Evolutionary conservation across 108 stramenopile species (phyloP).

Genomic region (Seminavis robusta): DNA sequence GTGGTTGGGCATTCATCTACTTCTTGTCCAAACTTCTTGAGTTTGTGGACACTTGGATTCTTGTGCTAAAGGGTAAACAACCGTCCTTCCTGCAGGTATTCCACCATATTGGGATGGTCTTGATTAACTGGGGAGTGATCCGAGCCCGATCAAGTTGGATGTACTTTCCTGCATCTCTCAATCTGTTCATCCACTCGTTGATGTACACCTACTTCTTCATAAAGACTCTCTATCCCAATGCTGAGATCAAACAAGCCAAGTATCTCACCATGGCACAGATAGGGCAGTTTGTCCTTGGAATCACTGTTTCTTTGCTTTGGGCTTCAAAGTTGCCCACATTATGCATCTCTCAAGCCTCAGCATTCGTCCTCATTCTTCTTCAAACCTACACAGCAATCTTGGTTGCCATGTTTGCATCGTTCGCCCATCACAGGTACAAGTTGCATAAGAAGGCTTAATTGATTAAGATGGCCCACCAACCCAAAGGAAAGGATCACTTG

Average conservation of each 20-base stretch:
- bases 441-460: conserved; percentile 14
- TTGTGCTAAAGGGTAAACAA: conserved; percentile 35
- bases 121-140: conserved; percentile 44
- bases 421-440: conserved; percentile 51
- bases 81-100: conserved; percentile 42
- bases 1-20: conserved; percentile 49
- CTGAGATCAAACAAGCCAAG: conserved; percentile 37
- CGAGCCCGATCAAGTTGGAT: conserved; percentile 34
- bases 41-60: conserved; percentile 63
- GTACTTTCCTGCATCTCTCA: conserved; percentile 29
- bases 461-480: too few species aligned
- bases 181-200: conserved; percentile 44
- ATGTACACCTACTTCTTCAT: conserved; percentile 59
- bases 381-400: conserved; percentile 51
- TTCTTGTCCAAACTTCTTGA: conserved; percentile 56
- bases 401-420: conserved; percentile 44
- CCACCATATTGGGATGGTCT: conserved; percentile 45
- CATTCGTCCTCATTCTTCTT: conserved; percentile 23
- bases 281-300: conserved; percentile 53
- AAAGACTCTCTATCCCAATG: conserved; percentile 41
- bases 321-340: conserved; percentile 27
- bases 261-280: conserved; percentile 53
- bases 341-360: conserved; percentile 26
- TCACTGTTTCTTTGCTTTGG: conserved; percentile 22
- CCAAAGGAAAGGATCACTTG: too few species aligned